Evolutionary conservation across 2,329 filamentous ascomycete species (phyloP).

Genomic region (Phialophora tarda): DNA sequence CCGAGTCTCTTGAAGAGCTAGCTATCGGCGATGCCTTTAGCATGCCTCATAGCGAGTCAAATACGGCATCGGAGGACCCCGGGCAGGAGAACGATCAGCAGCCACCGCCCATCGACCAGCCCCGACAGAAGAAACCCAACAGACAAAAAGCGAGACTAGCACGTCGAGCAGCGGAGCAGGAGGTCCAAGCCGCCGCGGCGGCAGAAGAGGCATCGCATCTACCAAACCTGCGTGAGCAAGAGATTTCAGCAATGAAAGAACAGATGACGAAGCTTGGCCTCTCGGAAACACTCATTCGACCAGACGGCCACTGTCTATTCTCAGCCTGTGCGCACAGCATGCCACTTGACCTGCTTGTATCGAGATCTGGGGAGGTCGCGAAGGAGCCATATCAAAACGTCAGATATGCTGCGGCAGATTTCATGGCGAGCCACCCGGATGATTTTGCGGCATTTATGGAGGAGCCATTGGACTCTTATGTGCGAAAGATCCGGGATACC

Average conservation of each 20-base stretch:
- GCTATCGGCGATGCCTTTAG: conserved; percentile 43
- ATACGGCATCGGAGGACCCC: conserved; percentile 25
- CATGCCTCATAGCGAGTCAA: conserved; percentile 34
- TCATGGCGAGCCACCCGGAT: conserved; percentile 73
- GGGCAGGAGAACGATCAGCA: conserved; percentile 16
- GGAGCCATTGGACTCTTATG: conserved; percentile 75
- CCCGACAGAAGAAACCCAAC: conserved; percentile 74
- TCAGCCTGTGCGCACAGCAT: conserved; percentile 89
- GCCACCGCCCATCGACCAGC: conserved; percentile 15
- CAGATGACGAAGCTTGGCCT: conserved; percentile 69
- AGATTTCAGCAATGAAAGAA: conserved; percentile 72
- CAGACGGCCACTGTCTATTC: conserved; percentile 95
- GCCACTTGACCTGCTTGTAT: conserved; percentile 33
- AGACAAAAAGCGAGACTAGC: conserved; percentile 90
- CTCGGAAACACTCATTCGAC: conserved; percentile 76
- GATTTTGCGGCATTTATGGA: conserved; percentile 89
- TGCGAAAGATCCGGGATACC: conserved; percentile 78
- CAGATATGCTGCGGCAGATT: conserved; percentile 73
- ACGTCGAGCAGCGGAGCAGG: conserved; percentile 82
- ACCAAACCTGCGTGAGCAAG: conserved; percentile 73
- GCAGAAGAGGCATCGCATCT: conserved; percentile 75
- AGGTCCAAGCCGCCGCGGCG: conserved; percentile 70
- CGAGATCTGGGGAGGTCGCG: conserved; percentile 36
- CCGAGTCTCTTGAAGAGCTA: conserved; percentile 43
- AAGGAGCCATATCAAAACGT: conserved; percentile 67